Evolutionary conservation across 2,329 filamentous ascomycete genomes (phyloP), one percentile per base, ranked within the genome.

Genomic region (Trichophaea hybrida): DNA sequence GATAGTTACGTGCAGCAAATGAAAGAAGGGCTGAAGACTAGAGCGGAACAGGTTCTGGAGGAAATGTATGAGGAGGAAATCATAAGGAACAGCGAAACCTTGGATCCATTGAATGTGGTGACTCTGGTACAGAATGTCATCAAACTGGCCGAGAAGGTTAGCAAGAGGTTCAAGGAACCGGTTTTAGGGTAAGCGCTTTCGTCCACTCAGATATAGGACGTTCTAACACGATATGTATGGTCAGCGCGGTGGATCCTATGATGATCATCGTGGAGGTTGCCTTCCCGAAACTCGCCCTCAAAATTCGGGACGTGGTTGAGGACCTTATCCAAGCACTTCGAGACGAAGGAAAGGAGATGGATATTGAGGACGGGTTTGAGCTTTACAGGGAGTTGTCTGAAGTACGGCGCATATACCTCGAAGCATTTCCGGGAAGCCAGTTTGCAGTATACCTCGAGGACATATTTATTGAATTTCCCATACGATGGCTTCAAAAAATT

Each of bases 21-120:
- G 31, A 77, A 79, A n/a, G 78, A 85, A 54, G 85, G 84, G 1
- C 76, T 97, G 50, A 79, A 80, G 55, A 77, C 84, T 63, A 85
- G 85, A 68, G 90, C 91, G 6, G 80, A 80, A 15, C 81, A 84
- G n/a, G 83, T 85, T 4, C 97, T 98, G 70, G 80, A 85, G 58
- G 80, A 80, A 33, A 83, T 90, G 65, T 80, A 97, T 53, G 81
- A 90, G 63, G 80, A 90, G 68, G 83, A 98, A 1, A 55, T 55
- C 8, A 4, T 35, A 4, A 33, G 12, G 33, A 53, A 53, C 13
- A n/a, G 13, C 5, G 50, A 53, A 24, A 84, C 88, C 67, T 96
- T 93, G 90, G 82, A 96, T 66, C 91, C 94, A 70, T 85, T 80
- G 64, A 88, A 97, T 71, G 85, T 97, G 59, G 88, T 96, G 61